Conservation (phyloP, 73 alveolate genomes). For the Urostyla sp. region DNA sequence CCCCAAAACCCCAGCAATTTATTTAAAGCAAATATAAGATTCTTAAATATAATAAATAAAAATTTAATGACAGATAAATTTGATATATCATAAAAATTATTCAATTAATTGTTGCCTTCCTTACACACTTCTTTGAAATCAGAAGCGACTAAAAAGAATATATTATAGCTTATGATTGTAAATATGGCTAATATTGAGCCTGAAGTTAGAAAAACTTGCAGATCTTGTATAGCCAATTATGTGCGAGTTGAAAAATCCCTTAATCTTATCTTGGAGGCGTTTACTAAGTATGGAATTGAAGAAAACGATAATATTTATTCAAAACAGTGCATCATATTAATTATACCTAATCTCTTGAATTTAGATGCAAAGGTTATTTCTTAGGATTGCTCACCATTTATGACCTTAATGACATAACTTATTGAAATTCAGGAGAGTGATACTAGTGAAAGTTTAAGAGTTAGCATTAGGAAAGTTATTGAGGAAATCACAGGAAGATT, state of each 20-base stretch:
- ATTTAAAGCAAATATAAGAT: neutral
- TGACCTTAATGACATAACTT: neutral
- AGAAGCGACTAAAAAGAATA: neutral
- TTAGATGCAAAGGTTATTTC: slow-evolving; percentile 1
- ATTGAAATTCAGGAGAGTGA: neutral
- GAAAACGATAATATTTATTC: slow-evolving; percentile 1
- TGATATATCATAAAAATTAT: too few species aligned
- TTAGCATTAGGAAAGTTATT: slow-evolving; percentile 7
- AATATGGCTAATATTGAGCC: slow-evolving; percentile 19
- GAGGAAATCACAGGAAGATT: slow-evolving; percentile 13
- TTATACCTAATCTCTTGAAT: slow-evolving; percentile 19
- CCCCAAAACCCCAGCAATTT: neutral
- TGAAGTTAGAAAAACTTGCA: slow-evolving; percentile 4
- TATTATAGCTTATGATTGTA: slow-evolving; percentile 2
- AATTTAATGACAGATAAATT: too few species aligned
- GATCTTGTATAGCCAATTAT: slow-evolving; percentile 49
- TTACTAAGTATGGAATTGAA: neutral
- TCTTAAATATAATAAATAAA: neutral
- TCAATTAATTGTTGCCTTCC: too few species aligned
- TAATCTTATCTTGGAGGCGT: neutral
- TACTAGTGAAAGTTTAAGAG: neutral
- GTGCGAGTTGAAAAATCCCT: slow-evolving; percentile 2
- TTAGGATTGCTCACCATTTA: neutral
- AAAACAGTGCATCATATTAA: slow-evolving; percentile 22
- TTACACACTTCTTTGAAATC: too few species aligned